Percentiles rank a stretch among this genome's conserved stretches.
These are phyloP conservation scores for Urtica urens DNA, from an alignment of 306 rosid genomes.

Conservation along the genomic window DNA sequence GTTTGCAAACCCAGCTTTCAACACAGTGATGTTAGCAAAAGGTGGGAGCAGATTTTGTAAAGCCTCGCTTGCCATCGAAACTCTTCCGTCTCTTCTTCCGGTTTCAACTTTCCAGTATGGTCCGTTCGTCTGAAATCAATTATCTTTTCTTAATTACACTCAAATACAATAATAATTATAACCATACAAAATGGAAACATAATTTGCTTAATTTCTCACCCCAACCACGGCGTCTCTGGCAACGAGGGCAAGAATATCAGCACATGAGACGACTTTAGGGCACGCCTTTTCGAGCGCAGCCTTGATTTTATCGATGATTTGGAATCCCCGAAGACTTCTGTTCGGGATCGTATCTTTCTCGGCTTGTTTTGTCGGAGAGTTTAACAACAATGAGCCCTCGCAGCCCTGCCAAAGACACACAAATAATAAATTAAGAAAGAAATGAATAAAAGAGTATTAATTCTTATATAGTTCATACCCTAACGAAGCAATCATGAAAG, in stretches of 20 bases:
- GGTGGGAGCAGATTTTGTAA: constrained; percentile 9
- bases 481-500: constrained; percentile 36
- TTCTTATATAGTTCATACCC: constrained; percentile 10
- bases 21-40: constrained; percentile 14
- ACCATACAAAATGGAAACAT: no score
- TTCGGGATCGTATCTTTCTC: constrained; percentile 27
- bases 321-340: constrained; percentile 16
- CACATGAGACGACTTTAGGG: constrained; percentile 30
- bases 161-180: no score
- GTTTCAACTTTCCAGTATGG: constrained; percentile 28
- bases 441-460: not conserved
- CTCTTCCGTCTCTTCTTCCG: constrained; percentile 30
- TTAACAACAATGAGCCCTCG: constrained; percentile 27
- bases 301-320: constrained; percentile 24
- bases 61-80: constrained; percentile 20
- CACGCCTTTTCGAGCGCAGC: constrained; percentile 22
- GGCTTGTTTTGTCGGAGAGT: constrained; percentile 21
- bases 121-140: constrained; percentile 15
- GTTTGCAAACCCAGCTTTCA: constrained; percentile 8
- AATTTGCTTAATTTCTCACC: not conserved
- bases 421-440: not conserved
- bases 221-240: constrained; percentile 22
- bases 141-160: not conserved
- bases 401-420: constrained; percentile 19
- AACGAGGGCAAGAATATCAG: constrained; percentile 20